These are phyloP conservation scores for Tetradesmus obliquus DNA, from an alignment of 139 green algal species.

Conservation along the genomic window DNA sequence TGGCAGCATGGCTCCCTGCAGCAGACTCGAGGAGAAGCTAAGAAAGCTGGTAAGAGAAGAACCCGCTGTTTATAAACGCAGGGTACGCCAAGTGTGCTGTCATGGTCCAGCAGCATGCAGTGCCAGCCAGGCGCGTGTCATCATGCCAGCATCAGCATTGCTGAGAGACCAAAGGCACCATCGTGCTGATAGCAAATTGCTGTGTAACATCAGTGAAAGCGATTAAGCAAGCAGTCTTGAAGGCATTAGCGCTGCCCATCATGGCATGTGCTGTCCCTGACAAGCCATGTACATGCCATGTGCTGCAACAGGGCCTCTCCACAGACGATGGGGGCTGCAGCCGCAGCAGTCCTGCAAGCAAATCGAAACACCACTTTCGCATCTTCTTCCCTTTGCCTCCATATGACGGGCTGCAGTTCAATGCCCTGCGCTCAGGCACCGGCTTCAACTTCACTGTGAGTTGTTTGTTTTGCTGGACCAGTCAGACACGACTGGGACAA, in stretches of 20 bases:
- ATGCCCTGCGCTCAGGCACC: not conserved
- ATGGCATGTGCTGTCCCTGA: not conserved
- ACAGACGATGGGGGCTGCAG: not conserved
- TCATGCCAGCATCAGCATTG: not conserved
- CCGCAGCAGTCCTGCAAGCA: not conserved
- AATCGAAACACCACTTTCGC: not conserved
- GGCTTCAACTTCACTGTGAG: conserved; percentile 40
- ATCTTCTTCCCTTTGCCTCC: conserved; percentile 35
- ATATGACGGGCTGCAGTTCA: conserved; percentile 31
- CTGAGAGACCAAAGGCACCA: not conserved
- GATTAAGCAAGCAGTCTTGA: not conserved
- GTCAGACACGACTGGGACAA: not conserved
- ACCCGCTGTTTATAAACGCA: not conserved
- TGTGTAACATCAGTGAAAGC: not conserved
- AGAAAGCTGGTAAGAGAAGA: conserved; percentile 9
- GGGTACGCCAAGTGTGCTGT: not conserved
- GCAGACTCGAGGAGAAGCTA: conserved; percentile 18
- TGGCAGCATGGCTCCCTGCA: conserved; percentile 16
- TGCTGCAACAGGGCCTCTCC: not conserved
- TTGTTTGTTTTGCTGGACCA: too few species aligned
- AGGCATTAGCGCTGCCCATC: not conserved
- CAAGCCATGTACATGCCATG: too few species aligned
- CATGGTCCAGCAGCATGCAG: not conserved
- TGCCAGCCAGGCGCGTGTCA: not conserved
- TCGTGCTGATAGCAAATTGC: not conserved